Evolutionary conservation across 345 rosid species (phyloP).

Genomic region (Punica granatum): DNA sequence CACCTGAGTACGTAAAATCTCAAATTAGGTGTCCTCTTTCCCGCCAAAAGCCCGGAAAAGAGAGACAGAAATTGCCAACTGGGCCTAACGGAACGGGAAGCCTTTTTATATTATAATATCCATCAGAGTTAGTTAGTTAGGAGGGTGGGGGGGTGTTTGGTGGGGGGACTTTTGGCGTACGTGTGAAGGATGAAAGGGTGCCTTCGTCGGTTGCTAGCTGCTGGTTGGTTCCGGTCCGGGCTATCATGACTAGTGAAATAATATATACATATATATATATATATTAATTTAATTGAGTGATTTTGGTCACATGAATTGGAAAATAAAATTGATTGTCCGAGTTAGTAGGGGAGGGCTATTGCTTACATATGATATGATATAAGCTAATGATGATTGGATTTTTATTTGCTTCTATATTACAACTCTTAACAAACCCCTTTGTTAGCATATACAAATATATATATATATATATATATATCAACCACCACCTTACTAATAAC

Average conservation of each 20-base stretch:
- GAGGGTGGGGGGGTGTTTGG: background rate
- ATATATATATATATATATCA: too few relatives aligned
- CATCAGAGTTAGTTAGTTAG: constrained; percentile 1
- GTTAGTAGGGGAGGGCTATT: too few relatives aligned
- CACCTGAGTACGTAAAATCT: background rate
- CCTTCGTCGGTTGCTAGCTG: background rate
- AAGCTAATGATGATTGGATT: background rate
- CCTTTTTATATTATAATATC: background rate
- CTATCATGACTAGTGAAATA: background rate
- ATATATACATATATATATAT: too few relatives aligned
- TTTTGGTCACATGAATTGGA: background rate
- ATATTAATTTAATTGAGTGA: background rate
- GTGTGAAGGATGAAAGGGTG: background rate
- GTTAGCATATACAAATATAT: too few relatives aligned
- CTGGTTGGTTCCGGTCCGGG: background rate
- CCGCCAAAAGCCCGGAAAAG: background rate
- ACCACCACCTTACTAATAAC: too few relatives aligned
- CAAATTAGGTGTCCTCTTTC: background rate
- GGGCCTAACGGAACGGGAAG: background rate
- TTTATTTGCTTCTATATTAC: constrained; percentile 14
- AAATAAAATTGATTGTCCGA: background rate
- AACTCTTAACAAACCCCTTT: constrained; percentile 17
- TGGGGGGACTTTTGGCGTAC: background rate
- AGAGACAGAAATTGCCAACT: background rate
- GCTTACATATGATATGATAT: too few relatives aligned